phyloP scores from a whole-genome alignment of 2,329 filamentous ascomycete genomes.

The Ophiostoma ips region DNA sequence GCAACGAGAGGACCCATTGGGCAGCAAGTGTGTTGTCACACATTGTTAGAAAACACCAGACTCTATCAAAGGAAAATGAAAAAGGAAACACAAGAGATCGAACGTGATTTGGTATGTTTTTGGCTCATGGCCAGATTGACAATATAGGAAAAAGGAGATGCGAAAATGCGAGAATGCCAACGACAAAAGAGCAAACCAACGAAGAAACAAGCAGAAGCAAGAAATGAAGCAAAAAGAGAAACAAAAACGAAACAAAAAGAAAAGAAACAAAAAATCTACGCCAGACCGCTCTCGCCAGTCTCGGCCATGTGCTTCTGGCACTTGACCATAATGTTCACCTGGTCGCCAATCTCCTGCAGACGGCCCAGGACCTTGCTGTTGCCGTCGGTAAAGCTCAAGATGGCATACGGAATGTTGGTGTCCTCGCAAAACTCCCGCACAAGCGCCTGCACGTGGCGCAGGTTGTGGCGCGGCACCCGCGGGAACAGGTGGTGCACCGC shows the following conservation, averaged over 20 bases:
- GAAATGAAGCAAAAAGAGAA: neutral
- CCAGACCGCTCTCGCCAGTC: constrained; percentile 30
- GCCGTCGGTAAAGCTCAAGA: constrained; percentile 47
- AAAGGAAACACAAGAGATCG: too few species aligned
- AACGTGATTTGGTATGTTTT: too few species aligned
- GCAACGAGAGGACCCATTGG: too few species aligned
- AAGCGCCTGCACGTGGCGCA: constrained; percentile 43
- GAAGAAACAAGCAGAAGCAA: too few species aligned
- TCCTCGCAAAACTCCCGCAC: constrained; percentile 52
- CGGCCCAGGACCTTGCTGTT: constrained; percentile 37
- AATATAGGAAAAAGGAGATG: too few species aligned
- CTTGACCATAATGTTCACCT: constrained; percentile 44
- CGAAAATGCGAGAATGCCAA: too few species aligned
- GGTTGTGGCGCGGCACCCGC: constrained; percentile 53
- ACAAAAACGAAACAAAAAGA: neutral
- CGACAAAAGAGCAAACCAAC: too few species aligned
- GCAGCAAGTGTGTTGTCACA: too few species aligned
- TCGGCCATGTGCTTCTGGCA: constrained; percentile 39
- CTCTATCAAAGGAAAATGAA: too few species aligned
- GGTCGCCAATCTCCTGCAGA: constrained; percentile 44
- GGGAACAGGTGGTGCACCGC: constrained; percentile 58
- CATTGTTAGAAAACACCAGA: too few species aligned
- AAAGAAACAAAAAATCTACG: neutral
- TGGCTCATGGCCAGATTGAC: too few species aligned
- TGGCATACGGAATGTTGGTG: constrained; percentile 46